A percentile compares a stretch with the other conserved stretches of the same genome.
Conservation (phyloP, 257 asterid genomes). For the Buddleja alternifolia region DNA sequence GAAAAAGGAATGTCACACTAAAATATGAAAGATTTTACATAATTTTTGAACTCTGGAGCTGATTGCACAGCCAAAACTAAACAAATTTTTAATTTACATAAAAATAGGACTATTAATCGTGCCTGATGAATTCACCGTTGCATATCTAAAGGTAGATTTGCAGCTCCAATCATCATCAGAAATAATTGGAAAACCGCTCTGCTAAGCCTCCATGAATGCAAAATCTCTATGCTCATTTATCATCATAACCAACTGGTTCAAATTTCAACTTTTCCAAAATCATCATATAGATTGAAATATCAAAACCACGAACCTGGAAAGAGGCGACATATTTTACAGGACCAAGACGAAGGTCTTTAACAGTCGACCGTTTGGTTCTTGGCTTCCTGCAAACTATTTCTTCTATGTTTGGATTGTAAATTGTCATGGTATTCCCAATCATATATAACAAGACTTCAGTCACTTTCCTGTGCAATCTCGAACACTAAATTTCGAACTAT, state of each 20-base stretch:
- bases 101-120: no score
- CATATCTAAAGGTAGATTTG: no score
- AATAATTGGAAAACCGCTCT: no score
- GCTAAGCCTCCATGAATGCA: not conserved
- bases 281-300: not conserved
- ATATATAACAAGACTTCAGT: constrained; percentile 26
- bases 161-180: no score
- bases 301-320: not conserved
- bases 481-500: constrained; percentile 34
- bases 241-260: not conserved
- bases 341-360: not conserved
- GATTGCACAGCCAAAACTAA: not conserved
- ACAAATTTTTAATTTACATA: no score
- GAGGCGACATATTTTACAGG: not conserved
- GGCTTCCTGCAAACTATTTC: not conserved
- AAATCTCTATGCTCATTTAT: not conserved
- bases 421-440: not conserved
- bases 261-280: not conserved
- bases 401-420: no score
- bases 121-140: no score
- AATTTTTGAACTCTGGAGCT: not conserved
- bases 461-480: constrained; percentile 43
- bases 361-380: not conserved
- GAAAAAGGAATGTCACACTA: no score
- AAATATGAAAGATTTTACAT: not conserved